Evolutionary conservation across 306 rosid species (phyloP).

Genomic region (Trifolium dubium): DNA sequence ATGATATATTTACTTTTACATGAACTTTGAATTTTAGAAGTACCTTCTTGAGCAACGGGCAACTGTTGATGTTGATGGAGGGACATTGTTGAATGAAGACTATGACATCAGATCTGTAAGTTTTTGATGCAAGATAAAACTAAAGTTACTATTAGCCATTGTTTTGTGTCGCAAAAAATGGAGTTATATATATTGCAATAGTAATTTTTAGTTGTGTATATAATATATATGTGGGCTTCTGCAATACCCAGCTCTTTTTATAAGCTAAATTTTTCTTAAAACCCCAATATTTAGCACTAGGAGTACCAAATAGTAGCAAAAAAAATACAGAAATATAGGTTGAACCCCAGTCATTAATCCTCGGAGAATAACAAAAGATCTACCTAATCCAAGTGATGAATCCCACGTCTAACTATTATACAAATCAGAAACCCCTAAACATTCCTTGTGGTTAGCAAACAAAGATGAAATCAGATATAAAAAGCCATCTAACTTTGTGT

Average conservation of each 20-base stretch:
- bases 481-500: not conserved
- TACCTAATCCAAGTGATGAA: not conserved
- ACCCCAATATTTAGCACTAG: not conserved
- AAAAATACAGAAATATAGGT: not conserved
- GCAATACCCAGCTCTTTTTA: not conserved
- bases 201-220: not conserved
- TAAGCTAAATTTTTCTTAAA: not conserved
- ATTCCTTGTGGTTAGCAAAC: not conserved
- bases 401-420: not conserved
- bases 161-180: constrained; percentile 15
- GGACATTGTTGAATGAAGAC: constrained; percentile 87
- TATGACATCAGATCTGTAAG: constrained; percentile 91
- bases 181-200: constrained; percentile 6
- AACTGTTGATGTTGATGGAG: constrained; percentile 76
- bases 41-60: constrained; percentile 93
- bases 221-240: not conserved
- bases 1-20: constrained; percentile 20
- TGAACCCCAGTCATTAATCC: not conserved
- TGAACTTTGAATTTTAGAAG: constrained; percentile 57
- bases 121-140: constrained; percentile 38
- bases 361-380: not conserved
- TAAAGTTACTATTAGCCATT: constrained; percentile 2
- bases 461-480: not conserved
- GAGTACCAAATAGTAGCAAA: constrained; percentile 1
- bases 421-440: not conserved